These are phyloP conservation scores for Neonectria sp. DNA, from an alignment of 2,329 filamentous ascomycete species.

Conservation along the genomic window DNA sequence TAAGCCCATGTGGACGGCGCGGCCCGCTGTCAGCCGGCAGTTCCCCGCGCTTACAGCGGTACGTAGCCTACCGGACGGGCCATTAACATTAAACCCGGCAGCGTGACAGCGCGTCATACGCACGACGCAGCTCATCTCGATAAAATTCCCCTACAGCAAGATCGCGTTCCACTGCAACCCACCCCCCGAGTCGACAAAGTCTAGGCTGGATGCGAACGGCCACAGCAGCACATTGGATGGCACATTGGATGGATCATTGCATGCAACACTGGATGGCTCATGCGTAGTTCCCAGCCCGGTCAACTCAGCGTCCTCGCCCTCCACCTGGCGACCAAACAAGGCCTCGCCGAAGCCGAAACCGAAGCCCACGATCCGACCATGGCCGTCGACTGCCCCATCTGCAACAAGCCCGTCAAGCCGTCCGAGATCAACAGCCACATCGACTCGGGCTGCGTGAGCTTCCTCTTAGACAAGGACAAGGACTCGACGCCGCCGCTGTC, in stretches of 20 bases:
- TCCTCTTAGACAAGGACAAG: constrained; percentile 70
- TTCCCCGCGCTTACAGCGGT: not conserved
- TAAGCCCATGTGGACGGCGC: not conserved
- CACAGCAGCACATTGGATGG: not conserved
- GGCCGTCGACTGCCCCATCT: constrained; percentile 85
- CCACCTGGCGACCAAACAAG: not conserved
- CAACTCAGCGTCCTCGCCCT: not conserved
- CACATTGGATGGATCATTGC: not conserved
- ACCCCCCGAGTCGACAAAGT: not conserved
- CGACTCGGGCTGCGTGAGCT: constrained; percentile 83
- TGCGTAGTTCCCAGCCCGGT: not conserved
- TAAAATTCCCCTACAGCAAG: constrained; percentile 9
- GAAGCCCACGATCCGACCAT: constrained; percentile 39
- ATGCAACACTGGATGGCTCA: not conserved
- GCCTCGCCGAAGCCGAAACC: not conserved
- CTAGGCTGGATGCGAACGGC: not conserved
- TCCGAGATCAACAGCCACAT: constrained; percentile 90
- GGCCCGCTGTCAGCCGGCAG: not conserved
- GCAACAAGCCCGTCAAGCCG: constrained; percentile 79
- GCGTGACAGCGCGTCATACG: constrained; percentile 26
- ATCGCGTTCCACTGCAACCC: not conserved
- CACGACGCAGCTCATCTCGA: not conserved
- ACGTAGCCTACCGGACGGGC: not conserved
- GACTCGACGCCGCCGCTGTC: constrained; percentile 50
- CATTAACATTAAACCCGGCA: constrained; percentile 29